A percentile compares a stretch with the other conserved stretches of the same genome.
phyloP scores from a whole-genome alignment of 208 protist genomes.

The Leishmania gerbilli region DNA sequence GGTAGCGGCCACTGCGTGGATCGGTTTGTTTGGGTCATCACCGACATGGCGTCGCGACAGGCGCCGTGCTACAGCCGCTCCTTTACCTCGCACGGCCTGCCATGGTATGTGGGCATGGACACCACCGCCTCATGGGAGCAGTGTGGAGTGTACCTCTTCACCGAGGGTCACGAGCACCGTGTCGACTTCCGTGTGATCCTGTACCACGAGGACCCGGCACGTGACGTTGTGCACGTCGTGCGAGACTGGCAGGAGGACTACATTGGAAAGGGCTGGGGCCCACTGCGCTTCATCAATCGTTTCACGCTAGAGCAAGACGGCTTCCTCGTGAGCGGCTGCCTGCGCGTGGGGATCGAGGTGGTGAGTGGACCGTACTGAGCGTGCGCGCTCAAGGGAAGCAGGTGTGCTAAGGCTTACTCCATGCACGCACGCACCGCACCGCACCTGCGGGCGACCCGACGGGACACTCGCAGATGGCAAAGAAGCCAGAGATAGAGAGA shows the following conservation, averaged over 20 bases:
- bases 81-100: slow-evolving; percentile 17
- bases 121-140: slow-evolving; percentile 16
- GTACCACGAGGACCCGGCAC: slow-evolving; percentile 35
- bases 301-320: slow-evolving; percentile 27
- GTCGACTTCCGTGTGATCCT: slow-evolving; percentile 43
- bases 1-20: neutral
- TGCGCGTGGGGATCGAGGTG: slow-evolving; percentile 44
- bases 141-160: slow-evolving; percentile 51
- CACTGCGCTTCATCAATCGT: slow-evolving; percentile 44
- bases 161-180: slow-evolving; percentile 39
- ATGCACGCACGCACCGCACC: neutral
- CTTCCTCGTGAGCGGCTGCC: slow-evolving; percentile 37
- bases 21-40: slow-evolving; percentile 14
- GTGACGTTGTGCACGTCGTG: slow-evolving; percentile 41
- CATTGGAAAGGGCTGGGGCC: slow-evolving; percentile 56
- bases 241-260: slow-evolving; percentile 45
- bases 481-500: neutral
- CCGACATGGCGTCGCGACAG: neutral
- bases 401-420: neutral
- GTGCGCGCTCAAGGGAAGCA: neutral
- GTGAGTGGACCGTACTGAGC: slow-evolving; percentile 31
- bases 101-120: slow-evolving; percentile 50
- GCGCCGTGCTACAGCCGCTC: slow-evolving; percentile 24
- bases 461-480: too few species aligned
- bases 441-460: too few species aligned